Conservation (phyloP, 2,329 filamentous ascomycete species). For the Tolypocladium capitatum region DNA sequence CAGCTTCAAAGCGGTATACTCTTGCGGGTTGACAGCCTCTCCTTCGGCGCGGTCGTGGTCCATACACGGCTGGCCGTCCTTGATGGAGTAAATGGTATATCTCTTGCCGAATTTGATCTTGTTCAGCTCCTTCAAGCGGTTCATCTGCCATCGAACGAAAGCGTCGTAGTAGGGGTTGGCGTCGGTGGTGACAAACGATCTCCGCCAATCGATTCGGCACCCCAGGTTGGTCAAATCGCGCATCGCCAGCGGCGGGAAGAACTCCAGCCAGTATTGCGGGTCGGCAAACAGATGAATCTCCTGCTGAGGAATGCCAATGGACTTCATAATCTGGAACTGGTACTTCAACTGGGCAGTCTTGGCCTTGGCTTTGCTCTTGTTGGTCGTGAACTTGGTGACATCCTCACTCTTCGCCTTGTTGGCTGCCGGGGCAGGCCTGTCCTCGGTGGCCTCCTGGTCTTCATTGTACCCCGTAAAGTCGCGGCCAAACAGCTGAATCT, state of each 20-base stretch:
- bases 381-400: conserved; percentile 79
- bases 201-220: conserved; percentile 81
- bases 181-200: conserved; percentile 87
- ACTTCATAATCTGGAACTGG: conserved; percentile 89
- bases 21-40: conserved; percentile 56
- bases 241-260: conserved; percentile 54
- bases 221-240: conserved; percentile 74
- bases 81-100: conserved; percentile 70
- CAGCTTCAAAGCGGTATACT: conserved; percentile 87
- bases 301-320: conserved; percentile 71
- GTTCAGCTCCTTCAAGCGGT: conserved; percentile 70
- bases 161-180: conserved; percentile 94
- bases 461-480: conserved; percentile 69
- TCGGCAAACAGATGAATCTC: conserved; percentile 93
- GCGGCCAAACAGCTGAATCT: conserved; percentile 78
- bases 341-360: conserved; percentile 93
- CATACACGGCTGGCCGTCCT: conserved; percentile 32
- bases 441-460: conserved; percentile 28
- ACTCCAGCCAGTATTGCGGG: conserved; percentile 79
- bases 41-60: conserved; percentile 34
- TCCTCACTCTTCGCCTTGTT: conserved; percentile 64
- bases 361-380: conserved; percentile 81
- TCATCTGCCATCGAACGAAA: conserved; percentile 97
- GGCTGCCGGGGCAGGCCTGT: conserved; percentile 40
- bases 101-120: conserved; percentile 91